These are phyloP conservation scores for Aspergillus steynii DNA, from an alignment of 495 filamentous ascomycete genomes.

Conservation along the genomic window DNA sequence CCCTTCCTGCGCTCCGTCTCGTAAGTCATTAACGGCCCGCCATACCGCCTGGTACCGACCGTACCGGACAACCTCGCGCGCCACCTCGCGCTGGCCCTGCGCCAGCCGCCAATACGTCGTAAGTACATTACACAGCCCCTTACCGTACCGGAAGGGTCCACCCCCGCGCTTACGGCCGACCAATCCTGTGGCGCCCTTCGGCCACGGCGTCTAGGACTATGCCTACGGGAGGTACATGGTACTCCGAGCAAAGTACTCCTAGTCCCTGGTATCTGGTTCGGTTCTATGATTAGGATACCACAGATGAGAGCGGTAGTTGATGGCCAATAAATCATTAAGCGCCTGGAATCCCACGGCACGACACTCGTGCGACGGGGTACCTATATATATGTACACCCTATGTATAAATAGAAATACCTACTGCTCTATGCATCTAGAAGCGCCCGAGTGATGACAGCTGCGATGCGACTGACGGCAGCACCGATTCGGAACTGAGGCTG, in stretches of 20 bases:
- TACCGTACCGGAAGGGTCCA: background rate
- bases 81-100: too few species aligned
- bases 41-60: background rate
- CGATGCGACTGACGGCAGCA: conserved; percentile 38
- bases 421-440: background rate
- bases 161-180: background rate
- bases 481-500: conserved; percentile 36
- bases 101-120: too few species aligned
- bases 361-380: background rate
- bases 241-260: too few species aligned
- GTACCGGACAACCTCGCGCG: too few species aligned
- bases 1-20: too few species aligned
- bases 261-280: too few species aligned
- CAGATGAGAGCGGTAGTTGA: background rate
- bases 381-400: background rate
- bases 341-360: background rate
- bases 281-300: too few species aligned
- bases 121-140: too few species aligned
- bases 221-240: too few species aligned
- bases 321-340: background rate
- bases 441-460: conserved; percentile 26
- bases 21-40: background rate
- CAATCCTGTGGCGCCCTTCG: background rate
- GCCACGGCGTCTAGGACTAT: too few species aligned
- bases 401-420: too few species aligned